Base-by-base conservation (phyloP, 331 rosid species). In the Ulmus americana region DNA sequence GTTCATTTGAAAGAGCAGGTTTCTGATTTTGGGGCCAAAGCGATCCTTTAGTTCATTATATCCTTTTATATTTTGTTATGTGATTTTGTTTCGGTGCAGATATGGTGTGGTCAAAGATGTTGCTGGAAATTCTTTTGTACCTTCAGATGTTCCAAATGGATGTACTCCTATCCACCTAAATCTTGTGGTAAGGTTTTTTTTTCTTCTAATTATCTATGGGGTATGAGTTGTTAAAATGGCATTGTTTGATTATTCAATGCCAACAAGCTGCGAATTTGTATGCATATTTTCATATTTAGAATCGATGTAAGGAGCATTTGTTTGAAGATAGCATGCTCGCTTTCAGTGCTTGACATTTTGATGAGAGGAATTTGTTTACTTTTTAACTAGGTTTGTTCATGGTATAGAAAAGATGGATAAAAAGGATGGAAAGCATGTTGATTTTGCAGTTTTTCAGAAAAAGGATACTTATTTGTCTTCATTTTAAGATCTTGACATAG, bases 101-200 rank as follows among this genome's bases (percentile, higher is more conserved):
- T 94, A 94, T 14, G 84, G 91, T 22, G 82, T 10, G 7, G 83
- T 74, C 44, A 85, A 82, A 70, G 81, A 81, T 60, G 59, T 78
- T 45, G 55, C 70, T 45, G 83, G 56, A 45, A 64, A 45, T 10
- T 68, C 77, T 39, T 75, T 83, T 68, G 45, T 72, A 42, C 74
- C 91, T 46, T 79, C 87, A 18, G 65, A 64, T 64, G 72, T 83
- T 81, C 91, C 95, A 6, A 72, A 82, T n/a, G 95, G 83, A 47
- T 89, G 99, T 61, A 54, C 71, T 80, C 95, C 99, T 0, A 77
- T 90, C 69, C 99, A 94, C 72, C 63, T 94, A 63, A 94, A 87
- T 70, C 95, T 94, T 53, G 99, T 94, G 91, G 99, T 94, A 89
- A 79, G 13, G 62, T 69, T 59, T 20, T 45, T 35, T 28, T 8